Base-by-base conservation (phyloP, 306 rosid species). In the Rosa persica region DNA sequence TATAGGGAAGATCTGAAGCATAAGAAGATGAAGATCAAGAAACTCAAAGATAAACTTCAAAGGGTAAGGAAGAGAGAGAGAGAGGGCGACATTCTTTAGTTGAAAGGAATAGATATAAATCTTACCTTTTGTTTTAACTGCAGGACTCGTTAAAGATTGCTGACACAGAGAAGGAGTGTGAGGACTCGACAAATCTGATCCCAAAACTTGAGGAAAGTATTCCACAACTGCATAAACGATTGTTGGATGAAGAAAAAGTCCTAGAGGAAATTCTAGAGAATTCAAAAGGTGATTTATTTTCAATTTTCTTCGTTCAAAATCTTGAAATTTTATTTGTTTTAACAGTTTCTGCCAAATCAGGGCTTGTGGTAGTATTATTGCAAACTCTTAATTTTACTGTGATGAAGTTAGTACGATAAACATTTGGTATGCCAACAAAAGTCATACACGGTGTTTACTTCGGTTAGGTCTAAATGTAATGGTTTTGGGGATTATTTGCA, bases 1-100 rank as follows among this genome's bases (percentile, higher is more conserved):
- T 82, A 86, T 81, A 86, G 91, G 66, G 98, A 95, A 86, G 98
- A 95, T 82, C 82, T 80, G 81, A 95, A 95, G 85, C 98, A 95
- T 84, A 61, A 87, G 86, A 90, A 72, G 75, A 97, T 88, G 85
- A 95, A 95, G 84, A 95, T 92, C 58, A 95, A 87, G 89, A 95
- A 92, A 85, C 85, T 92, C 66, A 92, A 86, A 23, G 98, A 92
- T 80, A 95, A 95, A 86, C 82, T 87, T 78, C 92, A 87, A 83
- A 95, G 91, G 96, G 98, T 95, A 55, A 40, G 83, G 47, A 55
- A 73, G 38, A 11, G 40, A 30, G 38, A 11, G 40, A 30, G 67
- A 12, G 20, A 90, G 97, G 55, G 2, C 12, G 15, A 38, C 74
- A 51, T 64, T 73, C 67, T 72, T 66, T 17, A 19, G 44, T 69